These are phyloP conservation scores for Termitomyces bulborhizus DNA, from an alignment of 768 basidiomycete species.

Conservation along the genomic window DNA sequence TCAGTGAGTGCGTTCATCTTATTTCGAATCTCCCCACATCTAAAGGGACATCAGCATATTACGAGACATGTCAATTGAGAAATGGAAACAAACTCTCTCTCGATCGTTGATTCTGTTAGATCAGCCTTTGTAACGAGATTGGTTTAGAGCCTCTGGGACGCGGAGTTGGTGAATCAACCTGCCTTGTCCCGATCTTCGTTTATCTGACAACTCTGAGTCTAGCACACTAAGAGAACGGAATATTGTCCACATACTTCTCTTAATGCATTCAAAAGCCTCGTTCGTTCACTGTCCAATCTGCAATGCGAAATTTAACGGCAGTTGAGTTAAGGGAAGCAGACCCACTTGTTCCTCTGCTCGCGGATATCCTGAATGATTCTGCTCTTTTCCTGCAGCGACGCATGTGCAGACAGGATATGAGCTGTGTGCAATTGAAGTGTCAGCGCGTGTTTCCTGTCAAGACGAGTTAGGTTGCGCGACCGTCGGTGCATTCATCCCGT, in stretches of 20 bases:
- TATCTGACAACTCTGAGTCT: conserved; percentile 34
- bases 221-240: not conserved
- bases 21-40: conserved; percentile 58
- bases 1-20: conserved; percentile 67
- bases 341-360: conserved; percentile 82
- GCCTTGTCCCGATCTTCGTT: conserved; percentile 80
- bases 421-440: conserved; percentile 83
- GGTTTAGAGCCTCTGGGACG: conserved; percentile 2
- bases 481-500: not conserved
- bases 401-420: conserved; percentile 80
- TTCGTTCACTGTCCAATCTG: conserved; percentile 74
- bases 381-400: conserved; percentile 69
- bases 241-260: conserved; percentile 46
- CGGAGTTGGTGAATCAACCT: conserved; percentile 6
- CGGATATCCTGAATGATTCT: conserved; percentile 75
- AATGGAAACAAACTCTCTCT: conserved; percentile 51
- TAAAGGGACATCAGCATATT: conserved; percentile 18
- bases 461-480: not conserved
- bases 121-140: conserved; percentile 44
- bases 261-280: conserved; percentile 59
- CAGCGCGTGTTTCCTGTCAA: conserved; percentile 69
- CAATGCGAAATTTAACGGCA: not conserved
- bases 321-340: conserved; percentile 4
- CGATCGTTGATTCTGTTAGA: conserved; percentile 58
- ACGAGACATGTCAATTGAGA: not conserved